Evolutionary conservation across 2,329 filamentous ascomycete genomes (phyloP).

Genomic region (Ceratocystis colombiana): DNA sequence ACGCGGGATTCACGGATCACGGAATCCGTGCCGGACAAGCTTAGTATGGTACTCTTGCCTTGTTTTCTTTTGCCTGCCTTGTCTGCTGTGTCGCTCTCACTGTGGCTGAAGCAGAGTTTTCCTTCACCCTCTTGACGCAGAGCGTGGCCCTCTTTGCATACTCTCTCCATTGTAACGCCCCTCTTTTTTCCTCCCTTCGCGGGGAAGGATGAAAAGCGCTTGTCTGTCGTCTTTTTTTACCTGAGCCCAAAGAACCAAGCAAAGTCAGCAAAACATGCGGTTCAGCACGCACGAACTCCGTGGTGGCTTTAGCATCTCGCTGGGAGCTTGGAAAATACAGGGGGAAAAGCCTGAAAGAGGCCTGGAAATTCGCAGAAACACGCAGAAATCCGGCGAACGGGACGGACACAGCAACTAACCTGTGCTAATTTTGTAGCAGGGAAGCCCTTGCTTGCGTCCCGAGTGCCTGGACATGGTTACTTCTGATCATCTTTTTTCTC

Average conservation of each 20-base stretch:
- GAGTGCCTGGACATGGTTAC: conserved; percentile 10
- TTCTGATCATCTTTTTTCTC: not conserved
- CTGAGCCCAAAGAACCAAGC: not conserved
- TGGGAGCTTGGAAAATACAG: not conserved
- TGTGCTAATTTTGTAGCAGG: not conserved
- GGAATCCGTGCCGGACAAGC: not conserved
- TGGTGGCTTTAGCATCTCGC: not conserved
- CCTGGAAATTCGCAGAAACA: conserved; percentile 1
- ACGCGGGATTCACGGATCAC: not conserved
- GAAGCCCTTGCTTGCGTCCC: not conserved
- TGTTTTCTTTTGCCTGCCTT: not conserved
- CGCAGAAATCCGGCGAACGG: too few relatives aligned
- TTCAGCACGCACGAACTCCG: not conserved
- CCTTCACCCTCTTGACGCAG: too few relatives aligned
- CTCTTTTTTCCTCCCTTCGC: not conserved
- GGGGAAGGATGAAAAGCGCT: not conserved
- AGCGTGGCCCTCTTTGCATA: not conserved
- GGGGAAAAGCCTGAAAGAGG: not conserved
- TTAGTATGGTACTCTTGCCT: not conserved
- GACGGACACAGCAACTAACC: too few relatives aligned
- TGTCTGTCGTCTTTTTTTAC: not conserved
- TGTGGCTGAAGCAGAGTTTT: not conserved
- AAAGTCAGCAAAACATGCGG: not conserved
- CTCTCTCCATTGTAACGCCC: not conserved
- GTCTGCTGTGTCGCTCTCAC: not conserved